These are phyloP conservation scores for Nemophila menziesii DNA, from an alignment of 257 asterid genomes.

Conservation along the genomic window DNA sequence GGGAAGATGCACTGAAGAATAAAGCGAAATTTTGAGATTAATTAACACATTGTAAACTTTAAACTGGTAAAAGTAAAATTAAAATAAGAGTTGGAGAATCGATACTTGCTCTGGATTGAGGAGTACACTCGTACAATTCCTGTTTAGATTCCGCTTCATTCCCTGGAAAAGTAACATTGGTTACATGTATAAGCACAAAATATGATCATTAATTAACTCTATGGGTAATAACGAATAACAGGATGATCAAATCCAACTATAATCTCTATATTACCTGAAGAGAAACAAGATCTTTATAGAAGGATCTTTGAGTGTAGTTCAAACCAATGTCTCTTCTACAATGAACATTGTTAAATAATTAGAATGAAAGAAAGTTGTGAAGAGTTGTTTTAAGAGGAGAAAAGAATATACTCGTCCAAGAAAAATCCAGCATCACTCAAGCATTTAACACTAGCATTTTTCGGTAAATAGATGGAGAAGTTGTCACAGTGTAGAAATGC, in stretches of 20 bases:
- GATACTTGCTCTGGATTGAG: conserved; percentile 47
- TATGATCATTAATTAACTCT: background rate
- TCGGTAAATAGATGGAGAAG: conserved; percentile 55
- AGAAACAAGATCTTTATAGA: conserved; percentile 41
- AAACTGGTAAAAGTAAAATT: conserved; percentile 2
- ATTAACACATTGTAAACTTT: background rate
- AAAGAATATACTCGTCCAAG: conserved; percentile 58
- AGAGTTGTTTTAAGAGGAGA: background rate
- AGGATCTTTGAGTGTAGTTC: conserved; percentile 67
- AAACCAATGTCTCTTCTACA: conserved; percentile 67
- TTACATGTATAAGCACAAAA: conserved; percentile 1
- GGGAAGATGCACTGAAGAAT: conserved; percentile 86
- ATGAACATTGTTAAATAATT: background rate
- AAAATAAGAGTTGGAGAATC: background rate
- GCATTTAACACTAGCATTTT: conserved; percentile 76
- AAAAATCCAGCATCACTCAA: conserved; percentile 93
- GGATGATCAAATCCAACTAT: background rate
- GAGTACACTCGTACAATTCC: conserved; percentile 45
- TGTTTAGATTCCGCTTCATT: conserved; percentile 41
- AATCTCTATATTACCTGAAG: conserved; percentile 38
- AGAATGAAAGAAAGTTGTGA: background rate
- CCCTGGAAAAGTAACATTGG: conserved; percentile 37
- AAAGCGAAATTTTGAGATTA: conserved; percentile 5
- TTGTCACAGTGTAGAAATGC: conserved; percentile 76
- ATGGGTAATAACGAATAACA: background rate